Evolutionary conservation across 371 early-diverging fungal genomes (phyloP), one percentile per base, ranked within the genome.

Genomic region (Rhizopus microsporus): DNA sequence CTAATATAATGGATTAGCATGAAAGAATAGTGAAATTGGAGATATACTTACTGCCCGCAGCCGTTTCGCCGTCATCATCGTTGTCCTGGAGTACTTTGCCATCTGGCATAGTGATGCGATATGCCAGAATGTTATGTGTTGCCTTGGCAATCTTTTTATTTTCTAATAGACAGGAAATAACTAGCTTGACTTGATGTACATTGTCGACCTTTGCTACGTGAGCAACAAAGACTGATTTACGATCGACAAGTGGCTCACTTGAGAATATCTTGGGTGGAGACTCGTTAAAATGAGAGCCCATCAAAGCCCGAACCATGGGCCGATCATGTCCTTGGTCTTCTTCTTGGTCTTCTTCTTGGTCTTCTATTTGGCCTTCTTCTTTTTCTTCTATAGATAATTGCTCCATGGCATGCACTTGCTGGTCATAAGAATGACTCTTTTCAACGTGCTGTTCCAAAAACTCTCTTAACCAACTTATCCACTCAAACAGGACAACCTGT

Each of bases 51-150:
- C 80, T 82, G 33, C 92, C 91, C 23, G 92, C 92, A 29, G 91
- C 88, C 15, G 87, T 83, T 70, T 92, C 92, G 15, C 92, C 92
- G 56, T 92, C 92, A 68, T 92, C 92, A 63, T 91, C 89, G 56
- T 86, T 85, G 57, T 92, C 92, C 65, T 88, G 86, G 0, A 81
- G 49, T 8, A 88, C 67, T n/a, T 68, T 67, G 2, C 85, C 85
- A 51, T 80, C 81, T 12, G 72, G 69, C 33, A 74, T 57, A 2
- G 70, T 78, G 44, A 96, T 87, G 4, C 96, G 86, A 65, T 91
- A 96, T 0, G 97, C 97, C 63, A 86, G 65, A 15, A 95, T 93
- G 65, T 94, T 94, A 71, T 96, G 97, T 0, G 95, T 93, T 0
- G 95, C 93, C 47, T 84, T 80, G 1, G 93, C 86, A 53, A 93